A percentile compares a stretch with the other conserved stretches of the same genome.
phyloP scores from a whole-genome alignment of 2,329 filamentous ascomycete genomes.

The Paracorniculantispora psalliotae region DNA sequence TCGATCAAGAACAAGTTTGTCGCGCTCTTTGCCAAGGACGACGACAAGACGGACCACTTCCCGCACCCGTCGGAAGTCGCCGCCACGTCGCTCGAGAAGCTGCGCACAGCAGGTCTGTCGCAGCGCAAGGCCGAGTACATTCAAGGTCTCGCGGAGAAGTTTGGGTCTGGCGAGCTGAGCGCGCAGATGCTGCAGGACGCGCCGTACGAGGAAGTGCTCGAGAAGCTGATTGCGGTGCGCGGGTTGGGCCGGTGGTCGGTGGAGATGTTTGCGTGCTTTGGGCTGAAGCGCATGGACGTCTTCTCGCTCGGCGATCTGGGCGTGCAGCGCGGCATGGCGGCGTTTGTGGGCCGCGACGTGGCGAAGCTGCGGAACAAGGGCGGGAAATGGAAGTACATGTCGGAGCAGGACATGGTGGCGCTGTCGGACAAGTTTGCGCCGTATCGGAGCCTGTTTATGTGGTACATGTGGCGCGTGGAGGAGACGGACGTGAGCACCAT shows the following conservation, averaged over 20 bases:
- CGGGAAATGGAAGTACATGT: conserved; percentile 98
- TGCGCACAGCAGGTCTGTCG: conserved; percentile 83
- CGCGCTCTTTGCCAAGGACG: conserved; percentile 54
- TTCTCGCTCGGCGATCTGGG: conserved; percentile 90
- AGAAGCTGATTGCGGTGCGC: conserved; percentile 76
- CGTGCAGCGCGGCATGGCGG: conserved; percentile 91
- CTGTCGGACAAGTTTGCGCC: conserved; percentile 75
- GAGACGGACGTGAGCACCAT: conserved; percentile 67
- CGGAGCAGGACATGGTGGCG: conserved; percentile 84
- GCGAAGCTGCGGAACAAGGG: conserved; percentile 73
- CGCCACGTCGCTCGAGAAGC: conserved; percentile 53
- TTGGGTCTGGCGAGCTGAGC: conserved; percentile 67
- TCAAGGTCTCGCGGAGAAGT: conserved; percentile 77
- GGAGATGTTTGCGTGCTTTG: conserved; percentile 97
- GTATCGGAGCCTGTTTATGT: conserved; percentile 93
- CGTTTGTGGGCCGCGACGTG: conserved; percentile 77
- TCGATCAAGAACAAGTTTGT: conserved; percentile 87
- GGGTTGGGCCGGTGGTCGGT: conserved; percentile 88
- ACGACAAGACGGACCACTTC: conserved; percentile 42
- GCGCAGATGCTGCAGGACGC: conserved; percentile 71
- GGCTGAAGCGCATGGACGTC: conserved; percentile 89
- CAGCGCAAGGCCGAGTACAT: conserved; percentile 96
- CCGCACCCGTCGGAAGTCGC: conserved; percentile 73
- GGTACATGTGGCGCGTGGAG: conserved; percentile 93
- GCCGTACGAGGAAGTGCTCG: conserved; percentile 79